These are phyloP conservation scores for Ulvella scutata DNA, from an alignment of 139 green algal species.

Conservation along the genomic window DNA sequence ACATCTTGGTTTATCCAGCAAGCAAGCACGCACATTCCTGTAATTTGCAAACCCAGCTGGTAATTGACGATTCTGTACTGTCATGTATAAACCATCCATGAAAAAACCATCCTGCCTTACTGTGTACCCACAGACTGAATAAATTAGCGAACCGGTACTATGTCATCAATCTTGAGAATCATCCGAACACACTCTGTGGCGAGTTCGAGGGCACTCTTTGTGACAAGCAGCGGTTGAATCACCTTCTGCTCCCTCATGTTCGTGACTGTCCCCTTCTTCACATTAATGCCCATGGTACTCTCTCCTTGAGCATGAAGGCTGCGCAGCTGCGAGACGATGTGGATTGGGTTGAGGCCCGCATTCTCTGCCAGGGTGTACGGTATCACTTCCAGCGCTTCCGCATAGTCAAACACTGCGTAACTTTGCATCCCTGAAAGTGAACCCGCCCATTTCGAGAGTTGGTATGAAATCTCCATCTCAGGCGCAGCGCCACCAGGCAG, in stretches of 20 bases:
- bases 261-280: slow-evolving; percentile 63
- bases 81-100: no score
- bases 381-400: slow-evolving; percentile 93
- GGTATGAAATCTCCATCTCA: slow-evolving; percentile 78
- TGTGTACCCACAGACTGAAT: not conserved
- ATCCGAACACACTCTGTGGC: slow-evolving; percentile 90
- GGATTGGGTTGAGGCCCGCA: slow-evolving; percentile 89
- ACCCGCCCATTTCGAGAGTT: slow-evolving; percentile 75
- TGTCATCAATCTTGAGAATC: slow-evolving; percentile 93
- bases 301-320: slow-evolving; percentile 69
- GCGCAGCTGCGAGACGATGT: slow-evolving; percentile 94
- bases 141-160: slow-evolving; percentile 57
- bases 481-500: slow-evolving; percentile 78
- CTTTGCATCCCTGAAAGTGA: slow-evolving; percentile 84
- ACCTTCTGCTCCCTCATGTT: slow-evolving; percentile 95
- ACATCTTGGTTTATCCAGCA: no score
- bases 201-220: slow-evolving; percentile 69
- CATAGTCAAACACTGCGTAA: slow-evolving; percentile 82
- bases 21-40: no score
- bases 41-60: no score
- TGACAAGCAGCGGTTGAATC: slow-evolving; percentile 91
- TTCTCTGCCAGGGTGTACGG: slow-evolving; percentile 99
- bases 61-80: no score
- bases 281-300: slow-evolving; percentile 49
- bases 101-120: no score